Base-by-base conservation (phyloP, 352 stramenopile genomes). In the Blastocystis sp. region DNA sequence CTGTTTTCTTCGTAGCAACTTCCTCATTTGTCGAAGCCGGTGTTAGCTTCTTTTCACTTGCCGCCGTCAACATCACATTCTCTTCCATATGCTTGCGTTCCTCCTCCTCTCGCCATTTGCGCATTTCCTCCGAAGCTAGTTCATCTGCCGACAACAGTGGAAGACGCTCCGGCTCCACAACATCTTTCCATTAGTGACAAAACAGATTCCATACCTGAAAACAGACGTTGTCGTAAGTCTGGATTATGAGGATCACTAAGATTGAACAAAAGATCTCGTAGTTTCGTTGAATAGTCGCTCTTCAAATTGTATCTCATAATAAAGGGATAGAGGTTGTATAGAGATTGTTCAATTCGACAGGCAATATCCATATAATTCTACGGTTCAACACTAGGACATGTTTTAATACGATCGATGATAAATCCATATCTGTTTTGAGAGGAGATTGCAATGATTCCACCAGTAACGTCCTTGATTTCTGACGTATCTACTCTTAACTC, bases 271-370 rank as follows among this genome's bases (percentile, higher is more conserved):
- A 80, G 39, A 63, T 58, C 56, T 21, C 69, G 39, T 12, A 80
- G 69, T 52, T 80, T 80, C 32, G 69, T 16, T 46, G 59, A 65
- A 52, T 80, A 80, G 16, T 61, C 46, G 3, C 46, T n/a, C 46
- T 80, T 80, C 19, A 80, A 58, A 16, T 12, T 43, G 56, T 51
- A 80, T 21, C 65, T 63, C 9, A 46, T 11, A 19, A 27, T 49
- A 35, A 80, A 80, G 11, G 69, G 69, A 63, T 65, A 80, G n/a
- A 59, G n/a, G 69, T 80, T 80, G 69, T 80, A 80, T 12, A 80
- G 39, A 29, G 69, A n/a, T 80, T 80, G 69, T 32, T 80, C 69
- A 61, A 80, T 80, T 24, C 69, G 69, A 42, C 69, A 80, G 19
- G 69, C 69, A 29, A 80, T 19, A 59, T 80, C 69, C 39, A 63